Conservation (phyloP, 176 grass and related monocot genomes). For the Thalia dealbata region DNA sequence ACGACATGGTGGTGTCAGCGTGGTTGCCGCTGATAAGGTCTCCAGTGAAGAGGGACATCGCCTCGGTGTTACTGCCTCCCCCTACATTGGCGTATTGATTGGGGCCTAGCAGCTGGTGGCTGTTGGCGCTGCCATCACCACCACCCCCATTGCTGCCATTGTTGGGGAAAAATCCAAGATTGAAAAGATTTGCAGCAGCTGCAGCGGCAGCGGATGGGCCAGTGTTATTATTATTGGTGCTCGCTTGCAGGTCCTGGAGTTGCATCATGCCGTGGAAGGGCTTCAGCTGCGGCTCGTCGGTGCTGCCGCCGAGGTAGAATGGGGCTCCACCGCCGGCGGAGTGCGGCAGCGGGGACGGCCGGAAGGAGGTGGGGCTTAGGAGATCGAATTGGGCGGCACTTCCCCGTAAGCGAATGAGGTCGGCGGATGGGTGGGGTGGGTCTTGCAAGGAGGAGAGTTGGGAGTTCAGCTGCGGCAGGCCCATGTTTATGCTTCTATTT, state of each 20-base stretch:
- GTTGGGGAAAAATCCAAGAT: slow-evolving; percentile 19
- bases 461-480: slow-evolving; percentile 27
- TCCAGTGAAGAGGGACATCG: slow-evolving; percentile 19
- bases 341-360: slow-evolving; percentile 11
- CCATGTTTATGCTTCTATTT: slow-evolving; percentile 37
- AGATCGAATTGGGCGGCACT: slow-evolving; percentile 40
- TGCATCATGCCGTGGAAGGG: slow-evolving; percentile 76
- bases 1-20: neutral
- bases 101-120: neutral
- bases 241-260: slow-evolving; percentile 30
- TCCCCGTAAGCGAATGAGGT: slow-evolving; percentile 34
- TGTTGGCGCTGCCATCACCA: slow-evolving; percentile 4
- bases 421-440: slow-evolving; percentile 21
- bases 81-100: slow-evolving; percentile 21
- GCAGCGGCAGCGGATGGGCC: neutral
- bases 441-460: slow-evolving; percentile 40
- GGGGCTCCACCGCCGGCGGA: slow-evolving; percentile 16
- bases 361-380: slow-evolving; percentile 32
- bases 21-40: slow-evolving; percentile 25
- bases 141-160: neutral
- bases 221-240: neutral
- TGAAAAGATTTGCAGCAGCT: slow-evolving; percentile 14
- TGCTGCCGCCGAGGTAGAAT: slow-evolving; percentile 51
- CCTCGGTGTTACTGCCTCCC: neutral
- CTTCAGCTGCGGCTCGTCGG: slow-evolving; percentile 55